phyloP scores from a whole-genome alignment of 352 stramenopile species.

The Phytophthora meadii region DNA sequence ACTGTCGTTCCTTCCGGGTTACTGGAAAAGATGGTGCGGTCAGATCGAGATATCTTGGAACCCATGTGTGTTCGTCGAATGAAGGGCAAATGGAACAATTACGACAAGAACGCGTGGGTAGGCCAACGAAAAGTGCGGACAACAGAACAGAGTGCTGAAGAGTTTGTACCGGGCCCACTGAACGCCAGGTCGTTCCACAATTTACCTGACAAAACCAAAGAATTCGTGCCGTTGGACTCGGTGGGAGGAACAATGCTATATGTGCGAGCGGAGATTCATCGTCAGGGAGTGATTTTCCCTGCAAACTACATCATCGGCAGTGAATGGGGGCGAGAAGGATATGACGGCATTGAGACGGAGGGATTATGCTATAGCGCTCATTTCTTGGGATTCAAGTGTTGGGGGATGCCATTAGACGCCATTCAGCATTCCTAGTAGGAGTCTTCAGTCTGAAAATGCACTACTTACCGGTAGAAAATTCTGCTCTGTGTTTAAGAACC shows the following conservation, averaged over 20 bases:
- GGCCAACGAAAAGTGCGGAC: constrained; percentile 20
- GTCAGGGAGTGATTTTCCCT: constrained; percentile 50
- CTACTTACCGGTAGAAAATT: too few relatives aligned
- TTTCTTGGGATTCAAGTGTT: constrained; percentile 57
- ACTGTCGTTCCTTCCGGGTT: constrained; percentile 31
- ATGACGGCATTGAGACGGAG: constrained; percentile 62
- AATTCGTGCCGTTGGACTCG: constrained; percentile 43
- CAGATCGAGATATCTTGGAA: constrained; percentile 21
- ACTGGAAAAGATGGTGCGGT: constrained; percentile 44
- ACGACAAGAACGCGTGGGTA: constrained; percentile 32
- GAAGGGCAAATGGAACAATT: constrained; percentile 8
- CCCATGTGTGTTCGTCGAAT: constrained; percentile 17
- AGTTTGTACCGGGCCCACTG: constrained; percentile 26
- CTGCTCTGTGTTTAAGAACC: too few relatives aligned
- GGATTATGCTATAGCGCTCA: constrained; percentile 53
- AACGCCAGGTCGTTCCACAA: constrained; percentile 16
- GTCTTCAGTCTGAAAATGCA: too few relatives aligned
- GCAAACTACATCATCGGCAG: constrained; percentile 49
- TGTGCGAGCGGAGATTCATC: constrained; percentile 52
- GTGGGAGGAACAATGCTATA: constrained; percentile 63
- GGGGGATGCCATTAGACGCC: constrained; percentile 44
- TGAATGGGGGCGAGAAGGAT: constrained; percentile 48
- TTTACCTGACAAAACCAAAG: constrained; percentile 15
- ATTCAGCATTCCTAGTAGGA: constrained; percentile 27
- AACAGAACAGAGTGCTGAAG: background rate